Base-by-base conservation (phyloP, 2,329 filamentous ascomycete species). In the Curvularia spicifera region DNA sequence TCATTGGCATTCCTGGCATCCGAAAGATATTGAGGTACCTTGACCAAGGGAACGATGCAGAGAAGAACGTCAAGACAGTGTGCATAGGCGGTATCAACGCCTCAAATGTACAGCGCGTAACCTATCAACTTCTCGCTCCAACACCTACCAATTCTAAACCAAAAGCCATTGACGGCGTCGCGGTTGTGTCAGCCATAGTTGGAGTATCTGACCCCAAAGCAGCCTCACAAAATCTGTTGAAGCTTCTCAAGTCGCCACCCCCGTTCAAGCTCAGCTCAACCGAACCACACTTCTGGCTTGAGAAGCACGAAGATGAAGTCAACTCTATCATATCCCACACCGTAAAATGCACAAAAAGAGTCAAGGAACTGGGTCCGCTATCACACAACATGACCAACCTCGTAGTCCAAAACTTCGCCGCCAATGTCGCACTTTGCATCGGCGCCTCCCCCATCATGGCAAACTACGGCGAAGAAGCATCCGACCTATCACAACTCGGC, bases 311-410 rank as follows among this genome's bases (percentile, higher is more conserved):
- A 48, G 64, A 67, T 5, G 57, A 66, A 31, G 50, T 61, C 18
- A 15, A 45, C 2, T 44, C 57, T 26, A 39, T 76, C 28, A 40
- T 63, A 15, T 18, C 55, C 28, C 51, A 69, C 29, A 63, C 70
- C 9, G 50, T 65, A 70, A 40, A 67, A 3, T 78, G 90, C 18
- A 81, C 96, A 43, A 81, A 80, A 58, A 81, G 82, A 5, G 84
- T 97, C 47, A 85, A 85, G 5, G 75, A 81, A 2, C 82, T 78
- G 43, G 88, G 85, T 56, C 93, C 93, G 0, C 83, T 98, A 22
- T 90, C 90, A 50, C 94, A 98, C 79, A 97, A 97, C 78, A 98
- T 98, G 91, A 98, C 95, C 52, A 98, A 98, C 75, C 83, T 93
- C 51, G 94, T 98, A 0, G 94, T 97, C 22, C 93, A 97, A 71